phyloP scores from a whole-genome alignment of 2,329 filamentous ascomycete species.

The Thermoascus crustaceus region DNA sequence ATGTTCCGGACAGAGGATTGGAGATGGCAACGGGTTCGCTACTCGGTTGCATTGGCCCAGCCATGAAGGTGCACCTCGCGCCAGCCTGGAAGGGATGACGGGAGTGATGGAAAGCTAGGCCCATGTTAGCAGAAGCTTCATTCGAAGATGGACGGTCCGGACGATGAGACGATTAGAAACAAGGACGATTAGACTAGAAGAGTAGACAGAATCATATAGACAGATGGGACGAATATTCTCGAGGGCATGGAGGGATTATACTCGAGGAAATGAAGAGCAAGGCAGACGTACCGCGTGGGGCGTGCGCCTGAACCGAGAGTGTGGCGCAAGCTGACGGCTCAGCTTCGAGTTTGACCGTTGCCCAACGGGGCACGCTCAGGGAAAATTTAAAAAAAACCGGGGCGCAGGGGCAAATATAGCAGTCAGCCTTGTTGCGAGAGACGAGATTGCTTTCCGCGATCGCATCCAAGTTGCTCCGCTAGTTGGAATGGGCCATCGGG shows the following conservation, averaged over 20 bases:
- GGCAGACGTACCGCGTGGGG: conserved; percentile 22
- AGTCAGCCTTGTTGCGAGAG: conserved; percentile 14
- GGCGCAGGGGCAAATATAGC: conserved; percentile 20
- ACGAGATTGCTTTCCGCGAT: conserved; percentile 9
- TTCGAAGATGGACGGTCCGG: conserved; percentile 3
- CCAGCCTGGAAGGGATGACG: conserved; percentile 24
- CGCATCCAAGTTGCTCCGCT: conserved; percentile 4
- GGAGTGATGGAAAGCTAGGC: conserved; percentile 24
- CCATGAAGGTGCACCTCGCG: conserved; percentile 32
- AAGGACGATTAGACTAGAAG: conserved; percentile 2
- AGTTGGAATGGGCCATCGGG: conserved; percentile 5
- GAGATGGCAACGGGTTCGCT: conserved; percentile 33
- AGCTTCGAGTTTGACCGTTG: conserved; percentile 17
- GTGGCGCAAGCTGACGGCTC: conserved; percentile 40
- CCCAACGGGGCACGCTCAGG: conserved; percentile 5
- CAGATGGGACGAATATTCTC: not conserved
- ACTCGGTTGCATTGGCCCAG: conserved; percentile 35
- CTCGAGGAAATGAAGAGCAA: conserved; percentile 13
- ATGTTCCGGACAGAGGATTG: conserved; percentile 24
- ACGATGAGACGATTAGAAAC: conserved; percentile 2
- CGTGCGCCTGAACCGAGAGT: conserved; percentile 32
- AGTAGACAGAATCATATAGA: conserved; percentile 3
- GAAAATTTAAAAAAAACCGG: conserved; percentile 6
- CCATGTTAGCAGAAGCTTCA: conserved; percentile 26
- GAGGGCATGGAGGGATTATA: conserved; percentile 5